A percentile compares a stretch with the other conserved stretches of the same genome.
phyloP scores from a whole-genome alignment of 768 basidiomycete genomes.

The Amanita exitialis region DNA sequence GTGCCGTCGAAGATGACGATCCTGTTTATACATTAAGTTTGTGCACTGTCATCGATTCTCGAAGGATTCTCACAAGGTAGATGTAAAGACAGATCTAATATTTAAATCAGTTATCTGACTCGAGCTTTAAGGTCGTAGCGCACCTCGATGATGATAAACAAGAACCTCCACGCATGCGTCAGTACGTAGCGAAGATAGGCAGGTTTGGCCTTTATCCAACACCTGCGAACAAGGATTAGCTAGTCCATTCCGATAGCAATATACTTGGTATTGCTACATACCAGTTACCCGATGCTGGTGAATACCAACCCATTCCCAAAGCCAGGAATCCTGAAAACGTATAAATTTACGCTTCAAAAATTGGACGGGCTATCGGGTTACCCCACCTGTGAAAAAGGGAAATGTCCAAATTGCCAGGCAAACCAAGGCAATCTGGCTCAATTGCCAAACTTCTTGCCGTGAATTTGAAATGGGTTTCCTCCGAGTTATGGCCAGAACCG shows the following conservation, averaged over 20 bases:
- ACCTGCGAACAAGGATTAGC: not conserved
- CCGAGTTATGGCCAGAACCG: not conserved
- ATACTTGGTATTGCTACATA: not conserved
- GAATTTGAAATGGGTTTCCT: not conserved
- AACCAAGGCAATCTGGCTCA: not conserved
- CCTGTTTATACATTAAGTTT: not conserved
- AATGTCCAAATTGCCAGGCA: not conserved
- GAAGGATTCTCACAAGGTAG: slow-evolving; percentile 1
- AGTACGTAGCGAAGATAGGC: slow-evolving; percentile 8
- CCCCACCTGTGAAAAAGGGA: slow-evolving; percentile 4
- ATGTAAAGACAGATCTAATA: not conserved
- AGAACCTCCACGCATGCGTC: slow-evolving; percentile 8
- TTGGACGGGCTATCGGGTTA: not conserved
- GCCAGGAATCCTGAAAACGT: slow-evolving; percentile 7
- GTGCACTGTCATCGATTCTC: not conserved
- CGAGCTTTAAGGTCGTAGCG: slow-evolving; percentile 10
- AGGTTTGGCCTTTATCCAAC: slow-evolving; percentile 8
- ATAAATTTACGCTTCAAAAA: not conserved
- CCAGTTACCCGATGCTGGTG: slow-evolving; percentile 9
- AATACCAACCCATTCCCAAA: slow-evolving; percentile 9
- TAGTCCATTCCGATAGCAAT: not conserved
- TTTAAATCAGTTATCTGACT: not conserved
- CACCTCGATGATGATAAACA: slow-evolving; percentile 11
- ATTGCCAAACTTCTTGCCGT: not conserved
- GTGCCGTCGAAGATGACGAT: slow-evolving; percentile 1